Base-by-base conservation (phyloP, 768 basidiomycete genomes). In the Punctularia strigosozonata region DNA sequence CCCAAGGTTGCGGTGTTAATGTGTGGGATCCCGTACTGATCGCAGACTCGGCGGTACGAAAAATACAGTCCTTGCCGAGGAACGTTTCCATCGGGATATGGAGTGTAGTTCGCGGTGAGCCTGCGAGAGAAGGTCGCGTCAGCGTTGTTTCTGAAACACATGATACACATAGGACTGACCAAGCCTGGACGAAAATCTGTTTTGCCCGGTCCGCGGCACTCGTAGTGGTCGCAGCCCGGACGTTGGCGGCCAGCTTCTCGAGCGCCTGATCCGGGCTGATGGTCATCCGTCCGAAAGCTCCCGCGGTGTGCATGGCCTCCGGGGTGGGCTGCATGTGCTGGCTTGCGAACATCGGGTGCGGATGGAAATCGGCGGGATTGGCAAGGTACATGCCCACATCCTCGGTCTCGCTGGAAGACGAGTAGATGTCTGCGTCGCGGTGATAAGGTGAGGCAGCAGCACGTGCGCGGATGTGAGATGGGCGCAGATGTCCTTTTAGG, bases 1-100 rank as follows among this genome's bases (percentile, higher is more conserved):
- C 91, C 91, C 50, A 95, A 71, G 1, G 90, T 90, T 48, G 91
- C 91, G 25, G 90, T 89, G 67, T 92, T 95, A 66, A 94, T 88
- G 54, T 92, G 87, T 38, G 85, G 86, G 44, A 91, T 85, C 37
- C 84, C 83, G 62, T 91, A 88, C 60, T 88, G 83, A 63, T 90
- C 86, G 60, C 87, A 91, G 41, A 91, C 79, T 39, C 87, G 69
- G 45, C 83, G 74, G 62, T 92, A 95, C 24, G 89, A 92, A 55
- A 88, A 87, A 61, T 92, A 95, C 37, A 95, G 75, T 5, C 89
- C 90, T 54, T 94, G 90, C 38, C 90, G 78, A 32, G 90, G 86
- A 25, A 92, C 90, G 57, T 91, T 91, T 25, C 88, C 88, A 60
- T 90, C 88, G 31, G 84, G 84, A 58, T 87, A 89, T 10, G 86